Conservation (phyloP, 768 basidiomycete species). For the Fomitopsis serialis region DNA sequence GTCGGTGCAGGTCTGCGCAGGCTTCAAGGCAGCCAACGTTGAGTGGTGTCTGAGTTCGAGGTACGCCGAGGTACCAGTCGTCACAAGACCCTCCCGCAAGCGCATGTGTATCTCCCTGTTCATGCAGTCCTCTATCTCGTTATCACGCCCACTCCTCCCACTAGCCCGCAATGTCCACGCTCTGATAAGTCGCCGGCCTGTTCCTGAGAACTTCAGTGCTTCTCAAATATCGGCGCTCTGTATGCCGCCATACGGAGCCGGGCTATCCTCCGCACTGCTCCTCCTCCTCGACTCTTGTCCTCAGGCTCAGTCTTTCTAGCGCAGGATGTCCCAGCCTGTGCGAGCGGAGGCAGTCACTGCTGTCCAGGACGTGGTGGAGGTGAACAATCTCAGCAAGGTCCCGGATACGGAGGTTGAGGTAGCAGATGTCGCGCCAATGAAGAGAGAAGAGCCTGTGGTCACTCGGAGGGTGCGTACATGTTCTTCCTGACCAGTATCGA, state of each 20-base stretch:
- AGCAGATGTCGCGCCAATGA: slow-evolving; percentile 7
- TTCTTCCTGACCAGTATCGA: no score
- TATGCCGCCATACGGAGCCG: not conserved
- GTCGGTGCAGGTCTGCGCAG: no score
- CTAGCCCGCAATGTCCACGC: not conserved
- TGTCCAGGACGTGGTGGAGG: not conserved
- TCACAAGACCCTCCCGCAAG: not conserved
- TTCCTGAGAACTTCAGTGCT: not conserved
- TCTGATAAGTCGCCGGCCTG: not conserved
- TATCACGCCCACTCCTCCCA: not conserved
- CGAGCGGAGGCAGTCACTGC: not conserved
- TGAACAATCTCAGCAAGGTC: not conserved
- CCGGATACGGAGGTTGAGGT: not conserved
- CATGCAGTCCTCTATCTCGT: slow-evolving; percentile 1
- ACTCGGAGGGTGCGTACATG: slow-evolving; percentile 37
- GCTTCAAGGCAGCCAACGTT: no score
- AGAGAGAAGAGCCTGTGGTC: slow-evolving; percentile 57
- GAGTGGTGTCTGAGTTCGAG: no score
- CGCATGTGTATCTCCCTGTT: not conserved
- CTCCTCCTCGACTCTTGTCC: not conserved
- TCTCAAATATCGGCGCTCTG: not conserved
- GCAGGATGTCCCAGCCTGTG: not conserved
- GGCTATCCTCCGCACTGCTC: not conserved
- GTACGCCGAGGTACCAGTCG: no score
- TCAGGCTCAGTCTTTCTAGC: not conserved